These are phyloP conservation scores for Ustilago tritici DNA, from an alignment of 1,284 basidiomycete species.

Conservation along the genomic window DNA sequence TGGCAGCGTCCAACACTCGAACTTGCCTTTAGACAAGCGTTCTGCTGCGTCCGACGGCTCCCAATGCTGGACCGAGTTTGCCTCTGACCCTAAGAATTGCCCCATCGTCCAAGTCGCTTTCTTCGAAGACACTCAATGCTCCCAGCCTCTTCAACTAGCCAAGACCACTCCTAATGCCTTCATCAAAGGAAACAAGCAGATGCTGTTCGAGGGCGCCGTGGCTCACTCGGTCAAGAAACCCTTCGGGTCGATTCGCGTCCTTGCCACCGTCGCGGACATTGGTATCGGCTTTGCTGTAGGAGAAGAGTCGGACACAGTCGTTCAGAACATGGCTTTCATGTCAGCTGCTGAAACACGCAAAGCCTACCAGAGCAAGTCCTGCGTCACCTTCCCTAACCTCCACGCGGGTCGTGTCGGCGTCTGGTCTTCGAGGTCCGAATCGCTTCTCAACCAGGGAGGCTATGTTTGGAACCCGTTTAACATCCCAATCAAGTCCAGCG, in stretches of 20 bases:
- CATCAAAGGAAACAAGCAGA: slow-evolving; percentile 31
- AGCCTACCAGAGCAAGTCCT: slow-evolving; percentile 22
- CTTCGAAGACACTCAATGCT: slow-evolving; percentile 28
- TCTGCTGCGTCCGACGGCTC: slow-evolving; percentile 4
- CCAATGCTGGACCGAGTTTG: slow-evolving; percentile 28
- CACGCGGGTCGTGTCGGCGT: slow-evolving; percentile 6
- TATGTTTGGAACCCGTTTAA: slow-evolving; percentile 42
- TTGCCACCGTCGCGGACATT: slow-evolving; percentile 26
- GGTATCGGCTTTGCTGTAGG: slow-evolving; percentile 35
- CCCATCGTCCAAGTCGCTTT: slow-evolving; percentile 32
- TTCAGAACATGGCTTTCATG: slow-evolving; percentile 42
- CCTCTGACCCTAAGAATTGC: slow-evolving; percentile 21
- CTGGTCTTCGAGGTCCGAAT: slow-evolving; percentile 22
- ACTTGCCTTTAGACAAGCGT: slow-evolving; percentile 25
- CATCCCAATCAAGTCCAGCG: slow-evolving; percentile 21
- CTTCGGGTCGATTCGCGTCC: slow-evolving; percentile 32
- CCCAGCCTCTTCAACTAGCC: slow-evolving; percentile 15
- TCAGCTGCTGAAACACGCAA: slow-evolving; percentile 14
- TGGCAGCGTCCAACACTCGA: slow-evolving; percentile 14
- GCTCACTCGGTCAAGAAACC: slow-evolving; percentile 15
- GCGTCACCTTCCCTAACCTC: slow-evolving; percentile 36
- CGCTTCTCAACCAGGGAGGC: slow-evolving; percentile 13
- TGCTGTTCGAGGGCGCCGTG: slow-evolving; percentile 32
- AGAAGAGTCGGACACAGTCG: slow-evolving; percentile 32
- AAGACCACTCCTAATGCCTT: neutral